Evolutionary conservation across 495 filamentous ascomycete genomes (phyloP).

Genomic region (Talaromyces ruber): DNA sequence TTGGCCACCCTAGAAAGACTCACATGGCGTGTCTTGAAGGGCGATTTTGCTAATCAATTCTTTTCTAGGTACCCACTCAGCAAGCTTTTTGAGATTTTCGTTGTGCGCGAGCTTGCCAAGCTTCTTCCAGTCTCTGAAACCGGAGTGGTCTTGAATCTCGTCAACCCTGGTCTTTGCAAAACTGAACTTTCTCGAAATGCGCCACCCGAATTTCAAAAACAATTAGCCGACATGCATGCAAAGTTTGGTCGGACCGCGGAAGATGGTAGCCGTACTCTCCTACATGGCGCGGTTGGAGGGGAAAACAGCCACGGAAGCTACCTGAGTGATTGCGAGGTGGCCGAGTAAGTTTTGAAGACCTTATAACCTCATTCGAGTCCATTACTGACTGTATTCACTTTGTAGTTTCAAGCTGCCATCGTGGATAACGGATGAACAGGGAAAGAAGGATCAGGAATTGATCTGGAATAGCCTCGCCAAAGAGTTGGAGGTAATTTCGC

Average conservation of each 20-base stretch:
- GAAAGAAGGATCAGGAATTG: constrained; percentile 25
- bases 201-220: constrained; percentile 9
- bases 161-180: constrained; percentile 36
- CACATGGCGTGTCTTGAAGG: neutral
- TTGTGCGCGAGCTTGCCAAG: constrained; percentile 21
- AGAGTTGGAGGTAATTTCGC: constrained; percentile 11
- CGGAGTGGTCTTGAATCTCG: constrained; percentile 29
- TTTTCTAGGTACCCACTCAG: constrained; percentile 20
- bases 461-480: constrained; percentile 28
- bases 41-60: constrained; percentile 8
- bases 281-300: constrained; percentile 15
- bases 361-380: neutral
- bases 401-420: constrained; percentile 11
- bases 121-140: constrained; percentile 17
- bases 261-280: constrained; percentile 18
- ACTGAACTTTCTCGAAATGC: constrained; percentile 24
- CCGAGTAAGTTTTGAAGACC: constrained; percentile 10
- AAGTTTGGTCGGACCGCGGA: constrained; percentile 18
- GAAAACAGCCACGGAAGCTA: constrained; percentile 16
- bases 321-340: constrained; percentile 14
- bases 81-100: constrained; percentile 32
- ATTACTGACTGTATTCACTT: neutral
- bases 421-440: constrained; percentile 20
- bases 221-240: constrained; percentile 5
- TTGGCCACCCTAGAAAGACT: neutral